Percentiles rank a stretch among this genome's conserved stretches.
Evolutionary conservation across 2,329 filamentous ascomycete species (phyloP).

Genomic region (Apiospora malaysiana): DNA sequence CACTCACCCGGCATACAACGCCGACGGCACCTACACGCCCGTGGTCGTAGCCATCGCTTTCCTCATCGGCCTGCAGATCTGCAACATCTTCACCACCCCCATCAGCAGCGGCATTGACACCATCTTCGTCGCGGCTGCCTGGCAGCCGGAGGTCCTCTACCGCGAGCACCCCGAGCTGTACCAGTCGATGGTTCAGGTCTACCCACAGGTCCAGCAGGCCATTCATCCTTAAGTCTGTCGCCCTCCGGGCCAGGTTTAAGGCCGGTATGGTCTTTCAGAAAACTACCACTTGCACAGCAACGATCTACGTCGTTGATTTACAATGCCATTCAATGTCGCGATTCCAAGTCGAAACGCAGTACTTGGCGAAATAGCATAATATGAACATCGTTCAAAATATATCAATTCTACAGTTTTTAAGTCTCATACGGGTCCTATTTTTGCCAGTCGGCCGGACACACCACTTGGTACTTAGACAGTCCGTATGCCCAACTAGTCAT

Average conservation of each 20-base stretch:
- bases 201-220: conserved; percentile 81
- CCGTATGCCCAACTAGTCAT: not conserved
- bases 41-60: conserved; percentile 66
- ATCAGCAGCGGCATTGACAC: conserved; percentile 89
- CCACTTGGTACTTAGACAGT: not conserved
- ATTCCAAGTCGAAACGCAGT: not conserved
- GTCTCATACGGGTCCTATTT: not conserved
- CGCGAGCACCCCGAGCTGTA: conserved; percentile 84
- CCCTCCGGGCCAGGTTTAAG: not conserved
- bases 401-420: not conserved
- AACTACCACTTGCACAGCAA: not conserved
- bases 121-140: conserved; percentile 81
- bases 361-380: not conserved
- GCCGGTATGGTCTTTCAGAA: not conserved
- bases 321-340: not conserved
- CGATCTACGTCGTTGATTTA: not conserved
- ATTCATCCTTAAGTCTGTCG: conserved; percentile 63
- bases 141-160: conserved; percentile 76
- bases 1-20: conserved; percentile 81
- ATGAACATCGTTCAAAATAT: not conserved
- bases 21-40: conserved; percentile 69
- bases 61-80: conserved; percentile 87
- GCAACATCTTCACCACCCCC: conserved; percentile 87
- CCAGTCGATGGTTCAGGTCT: conserved; percentile 77
- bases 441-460: not conserved